These are phyloP conservation scores for Saprolegnia parasitica DNA, from an alignment of 352 stramenopile genomes.

Conservation along the genomic window DNA sequence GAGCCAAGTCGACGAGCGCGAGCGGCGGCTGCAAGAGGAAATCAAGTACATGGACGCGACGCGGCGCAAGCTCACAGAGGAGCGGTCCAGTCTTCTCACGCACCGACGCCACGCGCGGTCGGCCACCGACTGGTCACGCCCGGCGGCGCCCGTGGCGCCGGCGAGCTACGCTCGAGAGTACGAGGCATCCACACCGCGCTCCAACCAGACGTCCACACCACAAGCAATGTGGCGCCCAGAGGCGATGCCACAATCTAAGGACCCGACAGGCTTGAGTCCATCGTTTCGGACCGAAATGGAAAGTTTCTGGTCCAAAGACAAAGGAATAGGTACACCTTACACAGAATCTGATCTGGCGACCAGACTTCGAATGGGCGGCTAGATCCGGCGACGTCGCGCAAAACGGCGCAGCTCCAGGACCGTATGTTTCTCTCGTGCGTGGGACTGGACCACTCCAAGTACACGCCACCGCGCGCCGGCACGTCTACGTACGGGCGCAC, in stretches of 20 bases:
- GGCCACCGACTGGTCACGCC: not conserved
- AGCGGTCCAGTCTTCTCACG: not conserved
- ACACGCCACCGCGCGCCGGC: not conserved
- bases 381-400: not conserved
- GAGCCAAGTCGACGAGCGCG: conserved; percentile 24
- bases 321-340: not conserved
- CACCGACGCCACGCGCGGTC: conserved; percentile 1
- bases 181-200: not conserved
- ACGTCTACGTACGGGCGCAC: not conserved
- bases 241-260: not conserved
- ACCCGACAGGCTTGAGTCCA: conserved; percentile 22
- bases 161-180: not conserved
- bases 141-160: not conserved
- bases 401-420: conserved; percentile 2
- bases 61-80: not conserved
- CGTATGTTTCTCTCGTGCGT: conserved; percentile 27
- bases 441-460: conserved; percentile 19
- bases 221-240: not conserved
- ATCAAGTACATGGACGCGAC: conserved; percentile 22
- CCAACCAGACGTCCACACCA: not conserved
- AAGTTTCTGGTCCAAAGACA: conserved; percentile 22
- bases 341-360: not conserved
- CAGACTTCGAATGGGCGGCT: not conserved
- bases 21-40: conserved; percentile 18
- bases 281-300: conserved; percentile 25